Evolutionary conservation across 108 stramenopile genomes (phyloP).

Genomic region (Poteriospumella lacustris): DNA sequence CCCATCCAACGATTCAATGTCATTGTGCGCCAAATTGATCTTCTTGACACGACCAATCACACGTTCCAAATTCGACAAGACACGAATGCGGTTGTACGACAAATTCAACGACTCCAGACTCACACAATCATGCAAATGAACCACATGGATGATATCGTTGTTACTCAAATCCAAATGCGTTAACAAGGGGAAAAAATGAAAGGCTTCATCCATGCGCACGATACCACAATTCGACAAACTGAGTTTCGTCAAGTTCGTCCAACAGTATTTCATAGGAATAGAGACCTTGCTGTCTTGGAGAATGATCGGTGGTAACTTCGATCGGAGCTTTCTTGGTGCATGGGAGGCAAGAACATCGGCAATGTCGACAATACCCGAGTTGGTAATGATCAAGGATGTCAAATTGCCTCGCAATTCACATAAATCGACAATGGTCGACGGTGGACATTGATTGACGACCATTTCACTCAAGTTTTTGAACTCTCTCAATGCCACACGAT

Average conservation of each 20-base stretch:
- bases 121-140: slow-evolving; percentile 23
- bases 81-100: slow-evolving; percentile 25
- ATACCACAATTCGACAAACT: slow-evolving; percentile 20
- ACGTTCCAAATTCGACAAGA: slow-evolving; percentile 5
- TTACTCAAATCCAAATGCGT: slow-evolving; percentile 17
- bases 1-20: slow-evolving; percentile 23
- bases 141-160: background rate
- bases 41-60: background rate
- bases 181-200: slow-evolving; percentile 25
- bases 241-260: background rate
- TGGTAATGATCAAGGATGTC: background rate
- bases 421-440: background rate
- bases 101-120: background rate
- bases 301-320: background rate
- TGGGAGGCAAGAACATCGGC: background rate
- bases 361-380: slow-evolving; percentile 15
- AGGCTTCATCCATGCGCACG: background rate
- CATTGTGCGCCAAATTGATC: slow-evolving; percentile 13
- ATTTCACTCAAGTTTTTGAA: too few relatives aligned
- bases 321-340: background rate
- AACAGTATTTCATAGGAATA: background rate
- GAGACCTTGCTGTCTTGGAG: background rate
- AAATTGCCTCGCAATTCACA: background rate
- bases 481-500: background rate
- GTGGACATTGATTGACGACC: slow-evolving; percentile 3